Evolutionary conservation across 208 protist genomes (phyloP), one percentile per base, ranked within the genome.

Genomic region (Leishmania tarentolae): DNA sequence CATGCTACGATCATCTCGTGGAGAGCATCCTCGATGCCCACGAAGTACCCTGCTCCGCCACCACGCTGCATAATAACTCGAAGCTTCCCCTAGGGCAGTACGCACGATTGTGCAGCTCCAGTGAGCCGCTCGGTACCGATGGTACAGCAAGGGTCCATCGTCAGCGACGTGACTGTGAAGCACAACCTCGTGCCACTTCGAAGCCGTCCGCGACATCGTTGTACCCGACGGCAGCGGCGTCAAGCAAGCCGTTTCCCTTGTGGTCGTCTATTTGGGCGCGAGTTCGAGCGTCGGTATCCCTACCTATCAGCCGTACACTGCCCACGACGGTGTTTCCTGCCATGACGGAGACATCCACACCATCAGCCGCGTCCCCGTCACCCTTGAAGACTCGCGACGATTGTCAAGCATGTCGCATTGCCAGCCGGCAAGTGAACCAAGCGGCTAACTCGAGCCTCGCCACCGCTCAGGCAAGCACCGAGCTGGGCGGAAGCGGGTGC

Each of bases 21-120:
- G 61, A 78, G 47, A 47, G 68, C 52, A 77, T 84, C 68, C 59
- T 80, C n/a, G 81, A 76, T 52, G 76, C 81, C 21, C n/a, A 84
- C 76, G 76, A 84, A 50, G 28, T 76, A 76, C 57, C 61, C n/a
- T 7, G 35, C 35, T 4, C 47, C 56, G 37, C 74, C n/a, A 8
- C 52, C 15, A 21, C 37, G 2, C 24, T 42, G 31, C 74, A 77
- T 5, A 19, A 9, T 28, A 50, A 17, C 56, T 57, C 53, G 42
- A 37, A 47, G 46, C 72, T 31, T 28, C 68, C 80, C 3, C 75
- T 83, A 19, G 79, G 68, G 75, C 52, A 71, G 65, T 83, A 83
- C 69, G 80, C 79, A 57, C 75, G 80, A 21, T 37, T 83, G 24
- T 53, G 56, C 80, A 76, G 75, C 44, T 66, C 75, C 46, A 31